Percentiles rank a stretch among this genome's conserved stretches.
Conservation (phyloP, 2,329 filamentous ascomycete genomes). For the Diaporthe sp. region DNA sequence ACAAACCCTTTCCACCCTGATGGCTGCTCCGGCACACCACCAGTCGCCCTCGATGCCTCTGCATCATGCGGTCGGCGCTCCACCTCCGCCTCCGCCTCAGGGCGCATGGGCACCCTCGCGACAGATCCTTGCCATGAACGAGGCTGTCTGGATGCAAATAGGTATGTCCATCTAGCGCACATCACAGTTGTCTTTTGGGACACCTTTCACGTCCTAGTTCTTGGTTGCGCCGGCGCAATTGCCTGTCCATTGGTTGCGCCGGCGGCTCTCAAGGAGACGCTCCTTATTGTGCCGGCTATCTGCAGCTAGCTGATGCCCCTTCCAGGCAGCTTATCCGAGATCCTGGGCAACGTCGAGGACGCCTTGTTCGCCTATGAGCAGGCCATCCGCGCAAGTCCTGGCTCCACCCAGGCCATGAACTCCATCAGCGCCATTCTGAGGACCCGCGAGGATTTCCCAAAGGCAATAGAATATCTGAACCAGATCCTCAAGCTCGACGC, state of each 20-base stretch:
- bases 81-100: conserved; percentile 72
- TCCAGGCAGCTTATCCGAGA: conserved; percentile 85
- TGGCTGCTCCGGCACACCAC: conserved; percentile 78
- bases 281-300: conserved; percentile 42
- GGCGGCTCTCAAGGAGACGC: background rate
- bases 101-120: conserved; percentile 75
- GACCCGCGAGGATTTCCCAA: conserved; percentile 92
- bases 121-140: conserved; percentile 84
- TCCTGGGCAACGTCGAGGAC: conserved; percentile 89
- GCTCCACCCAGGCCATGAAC: conserved; percentile 93
- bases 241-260: background rate
- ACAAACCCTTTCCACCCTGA: conserved; percentile 53
- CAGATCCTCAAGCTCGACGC: conserved; percentile 91
- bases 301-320: conserved; percentile 49
- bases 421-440: conserved; percentile 93
- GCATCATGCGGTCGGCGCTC: conserved; percentile 68
- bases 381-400: conserved; percentile 87
- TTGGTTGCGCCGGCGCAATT: background rate
- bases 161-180: conserved; percentile 70
- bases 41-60: conserved; percentile 83
- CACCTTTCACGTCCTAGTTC: too few species aligned
- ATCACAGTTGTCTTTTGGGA: conserved; percentile 32
- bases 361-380: conserved; percentile 93
- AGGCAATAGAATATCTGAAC: conserved; percentile 93
- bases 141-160: conserved; percentile 91